These are phyloP conservation scores for Hypoxylon sp. DNA, from an alignment of 2,329 filamentous ascomycete species.

Conservation along the genomic window DNA sequence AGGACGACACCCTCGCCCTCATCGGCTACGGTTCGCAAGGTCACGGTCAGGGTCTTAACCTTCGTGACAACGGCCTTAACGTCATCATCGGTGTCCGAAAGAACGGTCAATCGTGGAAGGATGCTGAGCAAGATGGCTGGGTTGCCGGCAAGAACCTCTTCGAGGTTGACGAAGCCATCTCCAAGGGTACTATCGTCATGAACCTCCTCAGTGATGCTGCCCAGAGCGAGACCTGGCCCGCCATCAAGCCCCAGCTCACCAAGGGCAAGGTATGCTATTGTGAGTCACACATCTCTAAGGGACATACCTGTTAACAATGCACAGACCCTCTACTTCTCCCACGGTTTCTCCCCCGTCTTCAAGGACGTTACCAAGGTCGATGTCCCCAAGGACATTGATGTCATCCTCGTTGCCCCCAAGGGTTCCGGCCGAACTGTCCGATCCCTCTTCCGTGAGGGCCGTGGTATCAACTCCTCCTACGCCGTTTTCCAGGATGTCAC, in stretches of 20 bases:
- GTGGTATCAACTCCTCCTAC: conserved; percentile 99
- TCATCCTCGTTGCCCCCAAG: conserved; percentile 99
- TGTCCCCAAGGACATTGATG: conserved; percentile 92
- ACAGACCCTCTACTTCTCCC: conserved; percentile 99
- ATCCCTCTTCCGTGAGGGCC: conserved; percentile 98
- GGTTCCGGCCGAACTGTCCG: conserved; percentile 98
- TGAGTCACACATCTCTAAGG: conserved; percentile 32
- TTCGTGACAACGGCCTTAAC: conserved; percentile 99
- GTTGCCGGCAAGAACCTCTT: conserved; percentile 98
- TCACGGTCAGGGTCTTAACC: conserved; percentile 98
- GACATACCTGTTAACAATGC: conserved; percentile 9
- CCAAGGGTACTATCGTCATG: conserved; percentile 95
- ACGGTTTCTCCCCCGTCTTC: conserved; percentile 99
- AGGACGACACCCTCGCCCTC: conserved; percentile 98
- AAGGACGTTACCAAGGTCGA: conserved; percentile 99
- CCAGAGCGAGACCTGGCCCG: conserved; percentile 98
- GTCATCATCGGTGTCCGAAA: conserved; percentile 99
- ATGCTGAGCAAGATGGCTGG: conserved; percentile 97
- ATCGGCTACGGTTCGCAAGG: conserved; percentile 99
- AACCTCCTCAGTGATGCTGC: conserved; percentile 98
- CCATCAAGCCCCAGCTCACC: conserved; percentile 96
- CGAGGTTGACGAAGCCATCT: conserved; percentile 96
- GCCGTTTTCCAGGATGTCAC: conserved; percentile 99
- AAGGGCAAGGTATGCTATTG: conserved; percentile 86
- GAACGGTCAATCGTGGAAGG: conserved; percentile 98